Percentiles rank a stretch among this genome's conserved stretches.
These are phyloP conservation scores for Vicia villosa DNA, from an alignment of 306 rosid genomes.

Conservation along the genomic window DNA sequence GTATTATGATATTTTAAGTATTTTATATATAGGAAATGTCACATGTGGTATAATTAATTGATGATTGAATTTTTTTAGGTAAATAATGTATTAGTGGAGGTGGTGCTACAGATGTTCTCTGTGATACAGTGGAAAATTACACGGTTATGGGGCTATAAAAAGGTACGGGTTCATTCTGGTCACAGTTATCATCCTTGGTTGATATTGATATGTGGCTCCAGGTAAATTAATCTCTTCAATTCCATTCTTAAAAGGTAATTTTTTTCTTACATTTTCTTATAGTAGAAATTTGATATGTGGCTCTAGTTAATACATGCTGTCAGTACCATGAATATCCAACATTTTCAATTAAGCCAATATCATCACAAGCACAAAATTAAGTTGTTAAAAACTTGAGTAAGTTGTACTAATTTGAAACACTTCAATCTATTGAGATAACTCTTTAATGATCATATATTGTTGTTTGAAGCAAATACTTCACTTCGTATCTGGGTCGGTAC, in stretches of 20 bases:
- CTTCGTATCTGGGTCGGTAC: too few species aligned
- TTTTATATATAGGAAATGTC: not conserved
- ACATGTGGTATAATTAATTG: slow-evolving; percentile 4
- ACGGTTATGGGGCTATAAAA: slow-evolving; percentile 79
- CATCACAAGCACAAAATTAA: too few species aligned
- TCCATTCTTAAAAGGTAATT: too few species aligned
- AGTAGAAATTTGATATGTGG: too few species aligned
- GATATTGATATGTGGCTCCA: too few species aligned
- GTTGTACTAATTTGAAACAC: too few species aligned
- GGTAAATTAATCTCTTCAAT: too few species aligned
- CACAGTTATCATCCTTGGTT: not conserved
- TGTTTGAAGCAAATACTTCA: not conserved
- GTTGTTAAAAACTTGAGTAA: too few species aligned
- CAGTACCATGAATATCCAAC: too few species aligned
- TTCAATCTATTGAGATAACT: not conserved
- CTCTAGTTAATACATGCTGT: too few species aligned
- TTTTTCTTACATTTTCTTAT: too few species aligned
- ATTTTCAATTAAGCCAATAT: too few species aligned
- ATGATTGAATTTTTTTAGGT: slow-evolving; percentile 45
- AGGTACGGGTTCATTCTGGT: slow-evolving; percentile 45
- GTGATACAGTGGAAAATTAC: slow-evolving; percentile 66
- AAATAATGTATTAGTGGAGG: slow-evolving; percentile 45
- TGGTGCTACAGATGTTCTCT: slow-evolving; percentile 65
- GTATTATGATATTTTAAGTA: not conserved
- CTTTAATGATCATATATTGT: not conserved